A percentile compares a stretch with the other conserved stretches of the same genome.
These are phyloP conservation scores for Dendrocalamus latiflorus DNA, from an alignment of 202 grass and related monocot species.

Conservation along the genomic window DNA sequence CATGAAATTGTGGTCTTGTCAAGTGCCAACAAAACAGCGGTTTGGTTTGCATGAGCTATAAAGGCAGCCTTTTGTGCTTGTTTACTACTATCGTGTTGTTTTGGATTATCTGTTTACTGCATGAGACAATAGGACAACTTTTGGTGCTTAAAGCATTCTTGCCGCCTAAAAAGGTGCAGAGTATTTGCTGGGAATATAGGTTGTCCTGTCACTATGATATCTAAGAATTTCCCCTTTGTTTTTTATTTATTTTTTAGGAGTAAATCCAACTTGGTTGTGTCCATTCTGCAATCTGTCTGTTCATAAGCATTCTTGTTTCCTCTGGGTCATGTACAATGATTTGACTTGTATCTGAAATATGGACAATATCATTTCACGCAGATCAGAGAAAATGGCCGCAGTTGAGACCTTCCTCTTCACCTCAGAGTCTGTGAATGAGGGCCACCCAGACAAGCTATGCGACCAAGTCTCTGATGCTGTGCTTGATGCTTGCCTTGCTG, in stretches of 20 bases:
- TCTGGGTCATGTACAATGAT: not conserved
- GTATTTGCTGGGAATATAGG: not conserved
- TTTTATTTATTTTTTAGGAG: not conserved
- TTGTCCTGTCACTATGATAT: not conserved
- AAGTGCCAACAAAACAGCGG: not conserved
- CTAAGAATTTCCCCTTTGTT: not conserved
- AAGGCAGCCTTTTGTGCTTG: not conserved
- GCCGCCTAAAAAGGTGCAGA: not conserved
- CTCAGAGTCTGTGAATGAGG: slow-evolving; percentile 64
- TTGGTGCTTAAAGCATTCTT: not conserved
- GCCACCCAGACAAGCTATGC: slow-evolving; percentile 64
- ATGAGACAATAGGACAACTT: not conserved
- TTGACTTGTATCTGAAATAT: not conserved
- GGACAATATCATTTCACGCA: not conserved
- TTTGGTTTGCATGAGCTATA: not conserved
- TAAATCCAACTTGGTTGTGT: not conserved
- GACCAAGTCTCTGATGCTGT: slow-evolving; percentile 69
- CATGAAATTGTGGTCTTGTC: not conserved
- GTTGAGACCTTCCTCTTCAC: slow-evolving; percentile 67
- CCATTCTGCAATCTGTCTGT: not conserved
- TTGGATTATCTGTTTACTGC: not conserved
- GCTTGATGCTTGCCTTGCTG: slow-evolving; percentile 62
- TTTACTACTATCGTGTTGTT: not conserved
- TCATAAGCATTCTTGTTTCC: not conserved
- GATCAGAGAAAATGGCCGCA: slow-evolving; percentile 30